phyloP scores from a whole-genome alignment of 257 asterid species.

The Solanum pimpinellifolium region DNA sequence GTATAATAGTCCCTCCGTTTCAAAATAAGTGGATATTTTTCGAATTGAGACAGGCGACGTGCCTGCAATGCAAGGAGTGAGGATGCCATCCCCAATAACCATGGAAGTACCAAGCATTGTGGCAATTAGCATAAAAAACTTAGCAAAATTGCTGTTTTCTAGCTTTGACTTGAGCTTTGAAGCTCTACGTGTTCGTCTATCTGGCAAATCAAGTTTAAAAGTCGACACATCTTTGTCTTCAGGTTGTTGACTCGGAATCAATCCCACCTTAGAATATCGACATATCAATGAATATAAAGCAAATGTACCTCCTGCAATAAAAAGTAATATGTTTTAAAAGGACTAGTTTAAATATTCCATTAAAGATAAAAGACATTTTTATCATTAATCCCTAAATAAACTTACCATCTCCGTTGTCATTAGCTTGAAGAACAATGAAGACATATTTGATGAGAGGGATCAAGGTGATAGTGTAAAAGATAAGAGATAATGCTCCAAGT shows the following conservation, averaged over 20 bases:
- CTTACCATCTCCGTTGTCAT: conserved; percentile 28
- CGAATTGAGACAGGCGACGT: background rate
- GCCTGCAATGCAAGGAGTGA: conserved; percentile 30
- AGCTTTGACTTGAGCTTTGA: conserved; percentile 21
- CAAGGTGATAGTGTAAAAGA: conserved; percentile 18
- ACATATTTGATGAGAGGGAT: conserved; percentile 24
- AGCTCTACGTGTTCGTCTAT: conserved; percentile 15
- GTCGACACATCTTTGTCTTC: conserved; percentile 48
- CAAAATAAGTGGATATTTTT: background rate
- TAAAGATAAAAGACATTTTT: background rate
- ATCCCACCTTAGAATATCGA: conserved; percentile 44
- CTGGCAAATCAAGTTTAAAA: conserved; percentile 26
- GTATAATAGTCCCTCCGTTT: background rate
- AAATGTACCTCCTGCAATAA: conserved; percentile 56
- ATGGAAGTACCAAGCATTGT: conserved; percentile 76
- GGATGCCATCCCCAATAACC: conserved; percentile 79
- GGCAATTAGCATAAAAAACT: conserved; percentile 25
- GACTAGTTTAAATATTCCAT: background rate
- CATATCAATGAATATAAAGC: conserved; percentile 61
- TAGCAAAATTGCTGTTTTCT: conserved; percentile 27
- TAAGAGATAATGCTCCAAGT: conserved; percentile 14
- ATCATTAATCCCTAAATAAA: background rate
- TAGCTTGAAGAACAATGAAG: conserved; percentile 22
- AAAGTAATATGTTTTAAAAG: background rate
- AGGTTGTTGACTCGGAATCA: conserved; percentile 36